phyloP scores from a whole-genome alignment of 768 basidiomycete genomes.

The Amanita fuliginea region DNA sequence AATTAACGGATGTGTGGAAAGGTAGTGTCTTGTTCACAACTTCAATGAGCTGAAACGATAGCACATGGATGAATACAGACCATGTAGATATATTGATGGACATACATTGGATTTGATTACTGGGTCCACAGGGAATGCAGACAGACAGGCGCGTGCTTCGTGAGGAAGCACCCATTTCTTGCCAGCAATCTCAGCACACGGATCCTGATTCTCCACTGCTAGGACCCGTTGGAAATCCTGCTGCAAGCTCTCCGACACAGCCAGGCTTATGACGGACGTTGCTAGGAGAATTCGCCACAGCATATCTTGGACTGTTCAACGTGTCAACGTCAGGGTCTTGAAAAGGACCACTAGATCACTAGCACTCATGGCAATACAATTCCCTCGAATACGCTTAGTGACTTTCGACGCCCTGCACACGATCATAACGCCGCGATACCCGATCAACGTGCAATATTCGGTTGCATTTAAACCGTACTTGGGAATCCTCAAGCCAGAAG shows the following conservation, averaged over 20 bases:
- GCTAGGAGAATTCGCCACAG: constrained; percentile 8
- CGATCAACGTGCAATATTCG: constrained; percentile 57
- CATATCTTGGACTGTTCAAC: not conserved
- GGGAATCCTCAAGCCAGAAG: constrained; percentile 43
- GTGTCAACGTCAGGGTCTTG: not conserved
- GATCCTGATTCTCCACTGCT: constrained; percentile 19
- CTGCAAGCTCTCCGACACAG: not conserved
- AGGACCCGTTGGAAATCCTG: not conserved
- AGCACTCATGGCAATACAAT: constrained; percentile 3
- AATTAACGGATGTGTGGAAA: constrained; percentile 55
- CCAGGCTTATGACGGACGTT: constrained; percentile 2
- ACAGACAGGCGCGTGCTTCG: constrained; percentile 40
- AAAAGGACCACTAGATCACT: too few species aligned
- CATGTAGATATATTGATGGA: not conserved
- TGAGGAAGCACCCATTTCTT: constrained; percentile 44
- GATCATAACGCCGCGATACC: constrained; percentile 55
- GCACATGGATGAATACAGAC: not conserved
- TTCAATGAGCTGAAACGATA: constrained; percentile 33
- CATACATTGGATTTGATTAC: constrained; percentile 40
- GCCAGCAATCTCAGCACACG: constrained; percentile 41
- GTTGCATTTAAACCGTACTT: constrained; percentile 57
- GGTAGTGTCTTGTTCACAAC: constrained; percentile 45
- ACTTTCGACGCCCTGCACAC: constrained; percentile 77
- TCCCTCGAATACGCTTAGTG: constrained; percentile 40
- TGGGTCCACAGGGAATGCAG: constrained; percentile 35